Percentiles rank a stretch among this genome's conserved stretches.
phyloP scores from a whole-genome alignment of 805 yeast species.

The Yarrowia divulgata region DNA sequence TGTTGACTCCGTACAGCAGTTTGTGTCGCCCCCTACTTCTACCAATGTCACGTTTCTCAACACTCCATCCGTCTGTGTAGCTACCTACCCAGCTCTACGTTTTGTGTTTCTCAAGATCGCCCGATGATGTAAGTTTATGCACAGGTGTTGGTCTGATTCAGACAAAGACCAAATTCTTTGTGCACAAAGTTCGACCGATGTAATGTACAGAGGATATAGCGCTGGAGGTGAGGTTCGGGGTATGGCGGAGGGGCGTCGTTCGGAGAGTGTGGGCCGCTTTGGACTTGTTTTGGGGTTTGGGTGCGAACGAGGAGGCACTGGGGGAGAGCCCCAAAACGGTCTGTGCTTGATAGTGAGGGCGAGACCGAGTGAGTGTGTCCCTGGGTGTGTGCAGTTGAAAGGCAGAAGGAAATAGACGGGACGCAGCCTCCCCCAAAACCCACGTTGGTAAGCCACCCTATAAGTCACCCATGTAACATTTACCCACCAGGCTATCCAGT shows the following conservation, averaged over 20 bases:
- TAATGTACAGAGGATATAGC: conserved; percentile 25
- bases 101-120: conserved; percentile 23
- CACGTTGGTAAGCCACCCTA: conserved; percentile 5
- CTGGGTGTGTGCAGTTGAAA: no score
- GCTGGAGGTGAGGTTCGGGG: conserved; percentile 9
- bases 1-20: no score
- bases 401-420: no score
- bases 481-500: conserved; percentile 22
- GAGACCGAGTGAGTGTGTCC: no score
- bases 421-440: background rate
- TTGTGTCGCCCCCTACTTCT: no score
- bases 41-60: no score
- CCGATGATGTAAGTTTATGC: conserved; percentile 37
- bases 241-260: no score
- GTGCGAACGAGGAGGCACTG: no score
- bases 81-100: background rate
- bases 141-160: conserved; percentile 12
- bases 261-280: background rate
- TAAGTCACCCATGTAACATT: conserved; percentile 21
- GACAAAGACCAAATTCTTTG: conserved; percentile 27
- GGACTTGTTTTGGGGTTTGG: no score
- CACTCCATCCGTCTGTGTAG: background rate
- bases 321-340: no score
- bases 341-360: no score
- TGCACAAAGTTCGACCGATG: conserved; percentile 23